A percentile compares a stretch with the other conserved stretches of the same genome.
Evolutionary conservation across 2,329 filamentous ascomycete species (phyloP).

Genomic region (Albophoma yamanashiensis): DNA sequence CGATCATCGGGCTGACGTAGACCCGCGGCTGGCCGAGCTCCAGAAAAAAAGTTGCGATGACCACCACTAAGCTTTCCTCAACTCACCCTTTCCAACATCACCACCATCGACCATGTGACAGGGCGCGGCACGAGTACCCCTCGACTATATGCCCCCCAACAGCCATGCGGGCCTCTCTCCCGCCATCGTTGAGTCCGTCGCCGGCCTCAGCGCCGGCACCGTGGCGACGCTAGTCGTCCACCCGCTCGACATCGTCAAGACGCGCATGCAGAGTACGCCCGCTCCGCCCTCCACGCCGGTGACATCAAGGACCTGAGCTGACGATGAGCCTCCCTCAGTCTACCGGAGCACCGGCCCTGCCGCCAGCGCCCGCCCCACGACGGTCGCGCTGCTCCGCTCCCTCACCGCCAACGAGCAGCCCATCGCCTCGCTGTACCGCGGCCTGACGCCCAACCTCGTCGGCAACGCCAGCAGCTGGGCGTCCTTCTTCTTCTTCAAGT

Average conservation of each 20-base stretch:
- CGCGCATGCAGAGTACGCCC: conserved; percentile 71
- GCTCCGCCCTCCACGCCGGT: background rate
- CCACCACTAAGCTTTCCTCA: background rate
- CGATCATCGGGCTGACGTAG: conserved; percentile 1
- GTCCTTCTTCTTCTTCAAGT: conserved; percentile 78
- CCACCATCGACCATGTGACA: conserved; percentile 12
- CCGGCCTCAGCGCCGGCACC: conserved; percentile 81
- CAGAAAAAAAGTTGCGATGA: background rate
- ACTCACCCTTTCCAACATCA: background rate
- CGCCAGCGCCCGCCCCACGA: conserved; percentile 30
- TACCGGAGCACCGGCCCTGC: conserved; percentile 33
- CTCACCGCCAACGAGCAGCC: conserved; percentile 41
- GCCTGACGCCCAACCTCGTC: conserved; percentile 78
- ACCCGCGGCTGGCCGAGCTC: conserved; percentile 1
- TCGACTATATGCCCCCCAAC: conserved; percentile 32
- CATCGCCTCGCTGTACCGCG: conserved; percentile 70
- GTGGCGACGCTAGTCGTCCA: conserved; percentile 81
- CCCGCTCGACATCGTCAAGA: conserved; percentile 93
- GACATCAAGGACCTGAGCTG: background rate
- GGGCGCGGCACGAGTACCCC: background rate
- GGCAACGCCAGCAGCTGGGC: conserved; percentile 89
- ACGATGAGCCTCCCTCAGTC: conserved; percentile 25
- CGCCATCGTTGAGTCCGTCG: conserved; percentile 75
- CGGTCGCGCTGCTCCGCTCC: conserved; percentile 40
- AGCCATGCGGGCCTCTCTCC: conserved; percentile 55